Percentiles rank a stretch among this genome's conserved stretches.
Evolutionary conservation across 2,329 filamentous ascomycete genomes (phyloP).

Genomic region (Sordariomycetes sp.): DNA sequence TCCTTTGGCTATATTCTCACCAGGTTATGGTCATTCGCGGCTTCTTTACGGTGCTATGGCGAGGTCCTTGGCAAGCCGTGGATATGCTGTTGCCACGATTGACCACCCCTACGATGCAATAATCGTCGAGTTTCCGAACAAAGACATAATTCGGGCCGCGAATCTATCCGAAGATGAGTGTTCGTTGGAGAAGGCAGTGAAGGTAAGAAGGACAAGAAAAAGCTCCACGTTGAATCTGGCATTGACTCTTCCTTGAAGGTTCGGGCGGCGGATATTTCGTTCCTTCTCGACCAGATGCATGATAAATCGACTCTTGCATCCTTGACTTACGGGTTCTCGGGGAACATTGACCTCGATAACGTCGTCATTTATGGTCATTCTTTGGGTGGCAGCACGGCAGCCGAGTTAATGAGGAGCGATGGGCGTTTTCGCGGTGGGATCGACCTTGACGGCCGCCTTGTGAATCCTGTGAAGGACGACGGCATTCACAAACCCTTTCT

Average conservation of each 20-base stretch:
- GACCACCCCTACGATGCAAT: slow-evolving; percentile 38
- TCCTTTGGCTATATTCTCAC: slow-evolving; percentile 35
- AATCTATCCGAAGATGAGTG: slow-evolving; percentile 8
- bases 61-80: slow-evolving; percentile 34
- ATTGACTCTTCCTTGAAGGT: slow-evolving; percentile 12
- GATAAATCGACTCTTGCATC: no score
- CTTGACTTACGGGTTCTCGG: no score
- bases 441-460: slow-evolving; percentile 32
- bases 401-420: slow-evolving; percentile 19
- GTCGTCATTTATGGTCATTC: slow-evolving; percentile 29
- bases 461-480: no score
- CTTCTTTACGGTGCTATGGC: slow-evolving; percentile 32
- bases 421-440: slow-evolving; percentile 23
- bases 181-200: slow-evolving; percentile 9
- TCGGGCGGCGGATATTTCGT: slow-evolving; percentile 24
- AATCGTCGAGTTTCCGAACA: slow-evolving; percentile 35
- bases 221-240: background rate
- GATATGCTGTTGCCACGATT: slow-evolving; percentile 34
- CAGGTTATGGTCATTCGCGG: slow-evolving; percentile 31
- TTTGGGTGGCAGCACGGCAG: slow-evolving; percentile 26
- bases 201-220: no score
- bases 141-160: slow-evolving; percentile 16
- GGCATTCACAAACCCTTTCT: no score
- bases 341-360: slow-evolving; percentile 13
- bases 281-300: slow-evolving; percentile 23